These are phyloP conservation scores for Phalaenopsis hybrid DNA, from an alignment of 116 monocot species.

Conservation along the genomic window DNA sequence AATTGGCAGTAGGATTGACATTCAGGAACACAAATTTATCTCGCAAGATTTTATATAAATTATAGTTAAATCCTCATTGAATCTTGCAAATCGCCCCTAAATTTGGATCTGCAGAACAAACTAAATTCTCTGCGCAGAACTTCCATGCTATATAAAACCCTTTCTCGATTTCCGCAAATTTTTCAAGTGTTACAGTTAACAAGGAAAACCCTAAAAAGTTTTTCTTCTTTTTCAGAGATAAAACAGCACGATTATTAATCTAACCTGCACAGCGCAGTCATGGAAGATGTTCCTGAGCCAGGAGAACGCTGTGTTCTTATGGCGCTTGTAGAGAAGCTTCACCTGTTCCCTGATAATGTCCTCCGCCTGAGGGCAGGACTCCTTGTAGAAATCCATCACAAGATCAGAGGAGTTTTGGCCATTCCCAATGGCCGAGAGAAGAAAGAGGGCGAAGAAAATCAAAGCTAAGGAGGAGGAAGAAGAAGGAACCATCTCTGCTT, in stretches of 20 bases:
- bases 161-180: no score
- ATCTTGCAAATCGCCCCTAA: no score
- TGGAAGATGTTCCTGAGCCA: constrained; percentile 96
- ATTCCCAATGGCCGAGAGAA: constrained; percentile 18
- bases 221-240: no score
- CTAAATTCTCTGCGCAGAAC: no score
- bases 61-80: no score
- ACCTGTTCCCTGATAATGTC: constrained; percentile 66
- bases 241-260: background rate
- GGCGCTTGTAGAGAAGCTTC: constrained; percentile 77
- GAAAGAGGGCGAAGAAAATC: constrained; percentile 30
- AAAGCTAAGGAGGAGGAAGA: constrained; percentile 26
- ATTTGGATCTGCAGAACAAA: no score
- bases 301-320: constrained; percentile 98
- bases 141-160: no score
- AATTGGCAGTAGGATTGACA: no score
- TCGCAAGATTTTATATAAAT: no score
- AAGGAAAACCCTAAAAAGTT: no score
- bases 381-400: constrained; percentile 81
- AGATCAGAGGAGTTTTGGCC: constrained; percentile 26
- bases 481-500: constrained; percentile 1
- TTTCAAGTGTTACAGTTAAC: no score
- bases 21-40: no score
- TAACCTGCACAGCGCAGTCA: constrained; percentile 85
- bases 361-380: constrained; percentile 87